Percentiles rank a stretch among this genome's conserved stretches.
Conservation (phyloP, 2,329 filamentous ascomycete genomes). For the Xylariaceae sp. region DNA sequence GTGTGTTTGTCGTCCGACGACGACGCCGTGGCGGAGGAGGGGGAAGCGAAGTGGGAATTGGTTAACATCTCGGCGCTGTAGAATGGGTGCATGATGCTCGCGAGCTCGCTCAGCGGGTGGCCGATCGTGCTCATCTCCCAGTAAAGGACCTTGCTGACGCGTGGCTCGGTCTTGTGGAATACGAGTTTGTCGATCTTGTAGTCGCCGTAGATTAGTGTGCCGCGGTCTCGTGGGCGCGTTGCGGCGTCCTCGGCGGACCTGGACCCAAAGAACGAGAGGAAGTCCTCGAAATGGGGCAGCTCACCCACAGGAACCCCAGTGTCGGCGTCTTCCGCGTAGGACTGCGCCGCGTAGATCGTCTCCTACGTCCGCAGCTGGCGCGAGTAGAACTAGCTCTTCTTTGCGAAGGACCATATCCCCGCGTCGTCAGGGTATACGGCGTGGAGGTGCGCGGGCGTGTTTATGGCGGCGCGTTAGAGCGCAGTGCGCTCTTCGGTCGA, state of each 20-base stretch:
- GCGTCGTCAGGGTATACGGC: constrained; percentile 69
- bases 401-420: constrained; percentile 75
- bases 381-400: constrained; percentile 77
- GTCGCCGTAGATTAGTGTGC: constrained; percentile 86
- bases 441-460: constrained; percentile 85
- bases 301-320: constrained; percentile 76
- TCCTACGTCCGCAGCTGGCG: constrained; percentile 85
- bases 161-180: constrained; percentile 85
- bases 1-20: background rate
- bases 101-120: constrained; percentile 87
- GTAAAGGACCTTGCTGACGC: constrained; percentile 90
- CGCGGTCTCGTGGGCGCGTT: constrained; percentile 77
- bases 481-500: constrained; percentile 71
- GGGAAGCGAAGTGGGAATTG: constrained; percentile 24
- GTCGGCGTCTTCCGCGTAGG: constrained; percentile 75
- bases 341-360: constrained; percentile 79
- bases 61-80: constrained; percentile 44
- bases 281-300: constrained; percentile 81
- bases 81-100: constrained; percentile 71
- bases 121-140: constrained; percentile 99
- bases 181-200: constrained; percentile 93
- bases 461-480: constrained; percentile 86
- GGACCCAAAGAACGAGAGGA: constrained; percentile 74
- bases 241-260: constrained; percentile 51
- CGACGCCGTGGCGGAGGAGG: constrained; percentile 32